Percentiles rank a stretch among this genome's conserved stretches.
Evolutionary conservation across 768 basidiomycete species (phyloP).

Genomic region (Amanita fuliginea): DNA sequence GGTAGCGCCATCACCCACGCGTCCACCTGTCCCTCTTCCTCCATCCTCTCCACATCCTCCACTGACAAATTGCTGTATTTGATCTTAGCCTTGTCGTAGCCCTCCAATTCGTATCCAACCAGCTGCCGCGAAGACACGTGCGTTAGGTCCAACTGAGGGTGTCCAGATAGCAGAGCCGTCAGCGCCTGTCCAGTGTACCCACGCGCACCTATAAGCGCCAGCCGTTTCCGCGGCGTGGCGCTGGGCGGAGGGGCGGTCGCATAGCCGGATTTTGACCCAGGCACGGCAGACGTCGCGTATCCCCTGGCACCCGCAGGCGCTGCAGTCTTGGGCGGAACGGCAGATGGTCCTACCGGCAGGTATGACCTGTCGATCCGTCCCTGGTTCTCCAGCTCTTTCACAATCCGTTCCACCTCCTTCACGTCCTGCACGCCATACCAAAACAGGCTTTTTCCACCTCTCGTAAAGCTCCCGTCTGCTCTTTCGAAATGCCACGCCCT

Average conservation of each 20-base stretch:
- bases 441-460: conserved; percentile 88
- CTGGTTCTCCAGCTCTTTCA: conserved; percentile 64
- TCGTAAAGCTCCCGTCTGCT: conserved; percentile 94
- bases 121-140: conserved; percentile 96
- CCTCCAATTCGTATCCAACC: conserved; percentile 66
- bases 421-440: conserved; percentile 96
- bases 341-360: conserved; percentile 76
- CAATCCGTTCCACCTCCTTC: conserved; percentile 79
- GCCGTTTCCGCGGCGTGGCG: conserved; percentile 66
- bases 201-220: conserved; percentile 93
- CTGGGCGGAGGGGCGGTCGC: conserved; percentile 44
- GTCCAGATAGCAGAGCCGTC: conserved; percentile 74
- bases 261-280: conserved; percentile 58
- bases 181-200: conserved; percentile 94
- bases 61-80: conserved; percentile 73
- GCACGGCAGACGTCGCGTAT: conserved; percentile 48
- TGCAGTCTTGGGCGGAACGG: conserved; percentile 40
- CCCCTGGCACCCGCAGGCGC: conserved; percentile 33
- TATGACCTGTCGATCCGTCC: conserved; percentile 82
- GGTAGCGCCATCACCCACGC: conserved; percentile 99
- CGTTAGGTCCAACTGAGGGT: conserved; percentile 82
- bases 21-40: conserved; percentile 82
- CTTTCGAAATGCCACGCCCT: conserved; percentile 98
- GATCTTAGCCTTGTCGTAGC: conserved; percentile 68
- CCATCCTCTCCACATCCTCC: conserved; percentile 79